Base-by-base conservation (phyloP, 441 rosid genomes). In the Populus hybrid region DNA sequence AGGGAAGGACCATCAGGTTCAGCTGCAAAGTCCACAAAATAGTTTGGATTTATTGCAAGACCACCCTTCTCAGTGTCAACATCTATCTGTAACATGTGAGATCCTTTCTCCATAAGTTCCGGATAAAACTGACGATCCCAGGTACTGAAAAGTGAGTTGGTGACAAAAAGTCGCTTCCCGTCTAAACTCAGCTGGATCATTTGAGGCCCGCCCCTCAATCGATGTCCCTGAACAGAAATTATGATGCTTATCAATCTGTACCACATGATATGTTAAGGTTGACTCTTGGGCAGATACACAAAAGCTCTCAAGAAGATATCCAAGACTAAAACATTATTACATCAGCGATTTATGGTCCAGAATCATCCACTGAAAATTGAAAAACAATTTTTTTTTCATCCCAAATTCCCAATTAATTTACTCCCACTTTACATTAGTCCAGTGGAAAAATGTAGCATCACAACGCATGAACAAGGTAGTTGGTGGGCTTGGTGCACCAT, bases 141-240 rank as follows among this genome's bases (percentile, higher is more conserved):
- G 2, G 89, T 12, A 72, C 99, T 95, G 86, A 85, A 92, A 1
- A 95, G 88, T 2, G 99, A 95, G 91, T 95, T 95, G 16, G 99
- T 95, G 5, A 88, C 93, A 26, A 90, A 95, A 28, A 95, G 90
- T 40, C 98, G 79, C 85, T 90, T 95, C 81, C 99, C 98, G 73
- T 95, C 98, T 21, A 95, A 90, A 79, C 99, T 95, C 76, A 91
- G 79, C 82, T 95, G 98, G 63, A 95, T 88, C 99, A 95, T 95
- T 81, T 93, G 98, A 72, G 98, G 99, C 21, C 98, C 99, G 3
- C 95, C 98, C 79, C 98, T 80, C 73, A 93, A 77, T 67, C 77
- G 69, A 65, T 88, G 86, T 7, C 92, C 97, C 97, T 94, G 76
- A 67, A 84, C 36, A 75, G 10, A 61, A 26, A 74, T 5, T 16